phyloP scores from a whole-genome alignment of 441 rosid species.

The Gossypium schwendimanii region DNA sequence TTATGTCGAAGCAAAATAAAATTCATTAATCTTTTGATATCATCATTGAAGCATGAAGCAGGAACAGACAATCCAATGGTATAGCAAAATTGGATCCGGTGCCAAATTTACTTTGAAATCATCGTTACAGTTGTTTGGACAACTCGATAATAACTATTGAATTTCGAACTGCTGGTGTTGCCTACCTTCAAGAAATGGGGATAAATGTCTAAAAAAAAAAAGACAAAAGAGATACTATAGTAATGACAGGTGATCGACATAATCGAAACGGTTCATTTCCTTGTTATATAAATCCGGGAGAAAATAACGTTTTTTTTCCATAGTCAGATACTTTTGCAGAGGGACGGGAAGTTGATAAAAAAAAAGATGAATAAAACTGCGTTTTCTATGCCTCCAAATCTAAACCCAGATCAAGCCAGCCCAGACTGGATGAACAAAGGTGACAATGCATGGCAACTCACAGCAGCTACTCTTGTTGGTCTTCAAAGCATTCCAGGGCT shows the following conservation, averaged over 20 bases:
- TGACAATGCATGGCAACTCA: slow-evolving; percentile 57
- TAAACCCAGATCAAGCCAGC: slow-evolving; percentile 21
- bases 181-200: not conserved
- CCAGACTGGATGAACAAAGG: slow-evolving; percentile 50
- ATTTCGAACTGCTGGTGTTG: not conserved
- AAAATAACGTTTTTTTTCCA: not conserved
- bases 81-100: not conserved
- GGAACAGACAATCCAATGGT: too few species aligned
- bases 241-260: slow-evolving; percentile 1
- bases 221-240: not conserved
- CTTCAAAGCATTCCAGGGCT: slow-evolving; percentile 49
- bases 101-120: not conserved
- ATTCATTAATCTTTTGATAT: not conserved
- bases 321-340: not conserved
- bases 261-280: not conserved
- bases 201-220: not conserved
- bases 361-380: not conserved
- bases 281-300: not conserved
- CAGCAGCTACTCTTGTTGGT: slow-evolving; percentile 47
- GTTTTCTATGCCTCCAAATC: slow-evolving; percentile 23
- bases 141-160: not conserved
- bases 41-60: not conserved
- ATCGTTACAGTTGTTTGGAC: not conserved
- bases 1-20: not conserved
- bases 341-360: not conserved